These are phyloP conservation scores for Pseudevernia furfuracea DNA, from an alignment of 495 filamentous ascomycete species.

Conservation along the genomic window DNA sequence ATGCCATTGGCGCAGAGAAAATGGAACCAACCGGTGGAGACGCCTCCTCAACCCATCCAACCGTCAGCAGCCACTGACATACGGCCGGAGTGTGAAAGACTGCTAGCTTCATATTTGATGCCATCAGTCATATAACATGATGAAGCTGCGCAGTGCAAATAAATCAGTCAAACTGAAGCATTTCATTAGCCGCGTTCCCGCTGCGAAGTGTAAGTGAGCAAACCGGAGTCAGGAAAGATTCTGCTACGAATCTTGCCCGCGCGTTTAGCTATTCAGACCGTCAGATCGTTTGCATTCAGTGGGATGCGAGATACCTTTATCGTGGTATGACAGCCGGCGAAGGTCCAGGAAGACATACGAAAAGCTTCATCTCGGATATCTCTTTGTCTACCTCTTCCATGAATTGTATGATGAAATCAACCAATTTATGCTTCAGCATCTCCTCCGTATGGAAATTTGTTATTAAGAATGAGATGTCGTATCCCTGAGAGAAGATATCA, in stretches of 20 bases:
- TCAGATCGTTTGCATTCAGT: conserved; percentile 27
- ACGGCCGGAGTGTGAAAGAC: not conserved
- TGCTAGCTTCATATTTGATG: not conserved
- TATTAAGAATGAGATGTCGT: conserved; percentile 97
- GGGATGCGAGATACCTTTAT: not conserved
- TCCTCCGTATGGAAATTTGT: conserved; percentile 97
- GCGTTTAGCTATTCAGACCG: conserved; percentile 68
- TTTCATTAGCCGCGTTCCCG: conserved; percentile 8
- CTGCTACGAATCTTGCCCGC: conserved; percentile 92
- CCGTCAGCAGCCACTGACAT: not conserved
- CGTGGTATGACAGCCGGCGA: not conserved
- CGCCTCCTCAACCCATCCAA: not conserved
- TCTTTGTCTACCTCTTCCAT: conserved; percentile 99
- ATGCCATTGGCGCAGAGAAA: not conserved
- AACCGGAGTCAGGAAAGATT: conserved; percentile 95
- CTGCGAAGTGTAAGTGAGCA: conserved; percentile 29
- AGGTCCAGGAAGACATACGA: conserved; percentile 55
- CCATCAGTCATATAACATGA: conserved; percentile 7
- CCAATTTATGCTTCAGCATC: conserved; percentile 96
- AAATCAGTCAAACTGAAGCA: conserved; percentile 24
- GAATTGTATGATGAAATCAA: conserved; percentile 97
- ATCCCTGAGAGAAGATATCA: conserved; percentile 53
- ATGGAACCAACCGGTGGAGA: not conserved
- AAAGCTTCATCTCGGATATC: conserved; percentile 99
- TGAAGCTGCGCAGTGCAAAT: not conserved